These are phyloP conservation scores for Phaeoacremonium minimum DNA, from an alignment of 2,329 filamentous ascomycete genomes.

Conservation along the genomic window DNA sequence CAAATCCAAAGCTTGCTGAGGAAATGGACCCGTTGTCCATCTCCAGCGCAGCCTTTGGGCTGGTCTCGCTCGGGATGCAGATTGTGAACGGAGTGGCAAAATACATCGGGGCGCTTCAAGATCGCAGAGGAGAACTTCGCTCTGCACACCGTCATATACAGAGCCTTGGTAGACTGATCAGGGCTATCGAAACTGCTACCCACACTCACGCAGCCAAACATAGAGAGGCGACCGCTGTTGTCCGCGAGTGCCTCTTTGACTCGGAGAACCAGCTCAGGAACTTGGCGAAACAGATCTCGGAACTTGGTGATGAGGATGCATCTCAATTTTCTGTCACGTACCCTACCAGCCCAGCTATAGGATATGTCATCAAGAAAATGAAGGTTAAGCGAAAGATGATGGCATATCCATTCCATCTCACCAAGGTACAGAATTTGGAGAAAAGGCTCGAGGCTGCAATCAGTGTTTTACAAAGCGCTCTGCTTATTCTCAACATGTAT, in stretches of 20 bases:
- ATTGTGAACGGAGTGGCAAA: slow-evolving; percentile 7
- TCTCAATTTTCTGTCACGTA: no score
- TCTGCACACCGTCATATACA: not conserved
- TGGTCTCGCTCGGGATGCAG: slow-evolving; percentile 12
- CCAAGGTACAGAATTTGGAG: not conserved
- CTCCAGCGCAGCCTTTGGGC: slow-evolving; percentile 7
- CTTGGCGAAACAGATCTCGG: not conserved
- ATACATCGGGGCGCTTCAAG: slow-evolving; percentile 10
- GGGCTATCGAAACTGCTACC: not conserved
- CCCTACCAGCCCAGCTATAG: not conserved
- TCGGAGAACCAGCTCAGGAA: not conserved
- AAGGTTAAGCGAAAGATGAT: no score
- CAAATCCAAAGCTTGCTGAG: no score
- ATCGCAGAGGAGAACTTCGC: slow-evolving; percentile 1
- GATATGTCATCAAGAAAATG: not conserved
- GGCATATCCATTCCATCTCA: not conserved
- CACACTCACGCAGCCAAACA: not conserved
- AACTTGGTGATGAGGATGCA: no score
- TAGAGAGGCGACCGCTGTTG: not conserved
- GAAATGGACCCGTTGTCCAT: slow-evolving; percentile 9
- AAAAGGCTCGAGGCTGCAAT: not conserved
- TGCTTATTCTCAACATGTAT: not conserved
- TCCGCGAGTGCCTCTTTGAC: not conserved
- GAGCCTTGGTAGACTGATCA: not conserved
- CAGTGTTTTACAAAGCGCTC: not conserved